Evolutionary conservation across 1,284 basidiomycete species (phyloP), one percentile per base, ranked within the genome.

Genomic region (Volvariella surrecta): DNA sequence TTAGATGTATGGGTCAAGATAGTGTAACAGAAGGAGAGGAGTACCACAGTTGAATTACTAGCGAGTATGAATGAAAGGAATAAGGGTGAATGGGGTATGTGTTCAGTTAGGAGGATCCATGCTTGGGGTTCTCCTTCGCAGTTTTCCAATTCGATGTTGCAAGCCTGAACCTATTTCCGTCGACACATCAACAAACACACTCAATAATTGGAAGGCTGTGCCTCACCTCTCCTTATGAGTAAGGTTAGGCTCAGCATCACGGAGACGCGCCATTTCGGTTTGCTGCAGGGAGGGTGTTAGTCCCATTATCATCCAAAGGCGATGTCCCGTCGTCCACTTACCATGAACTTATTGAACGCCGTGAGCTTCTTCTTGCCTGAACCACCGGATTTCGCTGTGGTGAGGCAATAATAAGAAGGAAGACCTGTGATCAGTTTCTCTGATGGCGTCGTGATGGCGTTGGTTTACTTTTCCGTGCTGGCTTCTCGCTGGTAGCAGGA

Each of bases 271-370:
- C 66, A 87, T 76, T 57, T 88, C 85, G 16, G 70, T 66, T 66
- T 83, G 61, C 70, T 72, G 48, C 43, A 45, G 43, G 16, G 30
- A 43, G 37, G 22, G 37, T 22, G 20, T 40, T 32, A 30, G 39
- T 20, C 13, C 32, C 35, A 24, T 37, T 32, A 34, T 19, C n/a
- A n/a, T 28, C 11, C 6, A 11, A 28, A 28, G 24, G 6, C 11
- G 24, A 11, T 6, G 24, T 28, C 24, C 6, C 24, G 24, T 6
- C 24, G 24, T 6, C n/a, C n/a, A 51, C 59, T 43, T 46, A 70
- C 81, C 82, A 87, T 86, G 59, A 81, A 88, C 58, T 79, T 83
- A 59, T 87, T 87, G 64, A 83, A 88, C 8, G 74, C 70, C 28
- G 79, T 79, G 39, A 84, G 52, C 51, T 67, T 70, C 57, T 70